Conservation (phyloP, 73 alveolate genomes). For the Effrenium voratum region DNA sequence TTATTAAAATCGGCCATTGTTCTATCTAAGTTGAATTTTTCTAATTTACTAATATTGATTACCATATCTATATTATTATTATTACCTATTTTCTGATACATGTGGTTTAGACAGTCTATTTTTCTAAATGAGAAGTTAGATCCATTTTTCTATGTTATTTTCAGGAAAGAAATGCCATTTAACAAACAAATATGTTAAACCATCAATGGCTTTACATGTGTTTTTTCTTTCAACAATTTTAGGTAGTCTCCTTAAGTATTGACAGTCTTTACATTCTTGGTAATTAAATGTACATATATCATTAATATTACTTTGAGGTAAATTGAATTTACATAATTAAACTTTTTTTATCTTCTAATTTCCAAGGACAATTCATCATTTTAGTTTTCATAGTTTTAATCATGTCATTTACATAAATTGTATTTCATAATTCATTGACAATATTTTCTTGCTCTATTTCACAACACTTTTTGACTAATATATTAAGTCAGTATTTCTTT, state of each 20-base stretch:
- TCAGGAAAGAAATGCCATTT: conserved; percentile 26
- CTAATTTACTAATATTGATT: neutral
- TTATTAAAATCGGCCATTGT: neutral
- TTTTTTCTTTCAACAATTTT: conserved; percentile 14
- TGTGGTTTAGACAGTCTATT: neutral
- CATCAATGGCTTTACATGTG: conserved; percentile 27
- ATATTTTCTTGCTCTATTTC: neutral
- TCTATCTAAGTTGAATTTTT: neutral
- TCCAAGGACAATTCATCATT: neutral
- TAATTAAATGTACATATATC: neutral
- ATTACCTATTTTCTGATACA: neutral
- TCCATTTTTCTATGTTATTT: neutral
- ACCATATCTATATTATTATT: neutral
- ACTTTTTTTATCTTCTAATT: neutral
- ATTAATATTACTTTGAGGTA: neutral
- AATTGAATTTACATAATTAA: neutral
- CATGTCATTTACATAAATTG: neutral
- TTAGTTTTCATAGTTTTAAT: neutral
- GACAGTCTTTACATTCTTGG: neutral
- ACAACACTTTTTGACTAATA: too few relatives aligned
- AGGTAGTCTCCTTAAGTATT: neutral
- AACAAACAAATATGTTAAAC: conserved; percentile 4
- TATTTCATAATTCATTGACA: neutral
- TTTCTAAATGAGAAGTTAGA: neutral
- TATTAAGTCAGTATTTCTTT: too few relatives aligned